Base-by-base conservation (phyloP, 2,329 filamentous ascomycete genomes). In the Fusarium dlaminii region DNA sequence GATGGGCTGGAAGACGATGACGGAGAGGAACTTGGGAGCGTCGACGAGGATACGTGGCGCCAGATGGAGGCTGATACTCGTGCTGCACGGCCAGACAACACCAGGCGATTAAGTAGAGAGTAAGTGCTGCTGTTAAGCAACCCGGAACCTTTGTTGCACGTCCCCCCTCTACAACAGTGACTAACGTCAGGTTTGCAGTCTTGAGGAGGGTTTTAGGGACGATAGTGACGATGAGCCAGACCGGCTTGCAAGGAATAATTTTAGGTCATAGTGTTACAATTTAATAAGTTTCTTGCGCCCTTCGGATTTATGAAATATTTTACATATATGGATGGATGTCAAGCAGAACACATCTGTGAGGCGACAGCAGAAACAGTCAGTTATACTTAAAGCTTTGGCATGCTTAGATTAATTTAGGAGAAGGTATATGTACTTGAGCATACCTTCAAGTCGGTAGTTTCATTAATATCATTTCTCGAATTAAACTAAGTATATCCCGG, bases 31-130 rank as follows among this genome's bases (percentile, higher is more conserved):
- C 82, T 92, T 17, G 90, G 89, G 71, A 87, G 90, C 56, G 88
- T 93, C 45, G 85, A 90, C 73, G 85, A 86, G 64, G 82, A 86
- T 62, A 83, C 83, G 55, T 79, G 84, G 78, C 81, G 84, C 68
- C 83, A 83, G 55, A 80, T 86, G 32, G 84, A 83, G 69, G 74
- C 78, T 27, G 79, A 80, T 51, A 74, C 76, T 22, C 77, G 75
- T 14, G 80, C 83, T 37, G 79, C 79, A 17, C 81, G 82, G 52
- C 82, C 83, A 51, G 88, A 90, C 69, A 87, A 86, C 54, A 84
- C 87, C 48, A 85, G 89, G 75, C 87, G 94, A 71, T 78, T 97
- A 70, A 96, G 94, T 81, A 87, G 94, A 83, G 94, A 97, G 84
- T 90, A 82, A 80, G 88, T 84, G 9, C 27, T 20, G 17, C 34